phyloP scores from a whole-genome alignment of 1,284 basidiomycete species.

The Athelia psychrophila region DNA sequence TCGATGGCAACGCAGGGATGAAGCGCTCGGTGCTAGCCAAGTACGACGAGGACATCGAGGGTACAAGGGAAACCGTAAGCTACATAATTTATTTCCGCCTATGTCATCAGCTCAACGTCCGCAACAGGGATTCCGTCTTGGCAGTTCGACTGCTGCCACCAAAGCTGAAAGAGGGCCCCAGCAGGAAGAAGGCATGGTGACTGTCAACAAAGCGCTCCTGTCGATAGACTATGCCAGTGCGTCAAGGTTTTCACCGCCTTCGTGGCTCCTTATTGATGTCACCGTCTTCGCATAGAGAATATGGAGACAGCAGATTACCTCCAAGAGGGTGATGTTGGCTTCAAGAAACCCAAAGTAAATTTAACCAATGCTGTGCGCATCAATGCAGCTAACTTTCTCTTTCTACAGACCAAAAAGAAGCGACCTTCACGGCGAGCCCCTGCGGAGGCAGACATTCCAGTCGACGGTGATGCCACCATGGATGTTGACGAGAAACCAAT shows the following conservation, averaged over 20 bases:
- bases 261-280: not conserved
- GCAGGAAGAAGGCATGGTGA: constrained; percentile 44
- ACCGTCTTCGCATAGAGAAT: constrained; percentile 72
- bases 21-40: constrained; percentile 88
- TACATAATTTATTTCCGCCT: constrained; percentile 2
- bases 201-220: constrained; percentile 79
- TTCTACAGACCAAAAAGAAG: constrained; percentile 84
- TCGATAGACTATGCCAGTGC: constrained; percentile 90
- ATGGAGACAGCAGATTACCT: constrained; percentile 86
- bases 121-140: constrained; percentile 78
- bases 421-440: constrained; percentile 70
- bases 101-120: constrained; percentile 5
- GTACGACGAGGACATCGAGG: constrained; percentile 89
- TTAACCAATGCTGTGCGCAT: not conserved
- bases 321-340: constrained; percentile 87
- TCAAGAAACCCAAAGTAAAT: constrained; percentile 88
- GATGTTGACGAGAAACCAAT: constrained; percentile 72
- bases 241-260: constrained; percentile 28
- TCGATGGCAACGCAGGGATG: constrained; percentile 68
- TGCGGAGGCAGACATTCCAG: constrained; percentile 55
- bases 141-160: constrained; percentile 43
- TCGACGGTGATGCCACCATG: constrained; percentile 56
- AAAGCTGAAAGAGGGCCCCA: constrained; percentile 51
- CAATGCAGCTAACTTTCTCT: not conserved
- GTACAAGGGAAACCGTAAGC: constrained; percentile 61